Conservation (phyloP, 2,329 filamentous ascomycete genomes). For the Xylaria sp. region DNA sequence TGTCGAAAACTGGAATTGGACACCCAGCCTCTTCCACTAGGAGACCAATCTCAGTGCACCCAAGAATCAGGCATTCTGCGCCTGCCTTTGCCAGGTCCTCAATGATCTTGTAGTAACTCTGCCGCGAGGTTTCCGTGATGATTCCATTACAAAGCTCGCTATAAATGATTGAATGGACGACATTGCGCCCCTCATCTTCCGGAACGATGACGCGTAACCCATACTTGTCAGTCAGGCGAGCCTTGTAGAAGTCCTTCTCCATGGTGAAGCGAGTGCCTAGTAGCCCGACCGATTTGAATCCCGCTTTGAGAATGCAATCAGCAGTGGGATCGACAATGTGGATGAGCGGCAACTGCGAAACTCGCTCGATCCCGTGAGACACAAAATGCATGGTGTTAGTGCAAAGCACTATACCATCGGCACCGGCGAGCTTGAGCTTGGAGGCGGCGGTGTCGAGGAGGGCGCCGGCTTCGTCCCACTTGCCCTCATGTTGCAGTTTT, state of each 20-base stretch:
- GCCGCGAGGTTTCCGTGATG: constrained; percentile 33
- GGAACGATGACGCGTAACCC: constrained; percentile 39
- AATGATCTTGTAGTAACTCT: constrained; percentile 36
- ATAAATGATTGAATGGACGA: constrained; percentile 40
- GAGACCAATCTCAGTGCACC: constrained; percentile 41
- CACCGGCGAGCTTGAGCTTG: constrained; percentile 35
- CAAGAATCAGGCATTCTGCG: constrained; percentile 41
- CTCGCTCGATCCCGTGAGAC: constrained; percentile 30
- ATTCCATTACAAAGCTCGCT: constrained; percentile 36
- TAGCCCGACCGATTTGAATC: constrained; percentile 34
- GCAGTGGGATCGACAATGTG: constrained; percentile 39
- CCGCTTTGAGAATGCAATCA: constrained; percentile 28
- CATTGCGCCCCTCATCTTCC: constrained; percentile 29
- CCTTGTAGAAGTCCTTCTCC: constrained; percentile 41
- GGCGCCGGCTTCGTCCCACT: constrained; percentile 36
- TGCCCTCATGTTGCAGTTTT: constrained; percentile 30
- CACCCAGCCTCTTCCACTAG: constrained; percentile 22
- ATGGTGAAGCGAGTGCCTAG: constrained; percentile 42
- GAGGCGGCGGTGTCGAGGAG: constrained; percentile 31
- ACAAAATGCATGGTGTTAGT: constrained; percentile 40
- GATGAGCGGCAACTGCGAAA: constrained; percentile 29
- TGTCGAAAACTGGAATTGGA: constrained; percentile 33
- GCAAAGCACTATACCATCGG: constrained; percentile 37
- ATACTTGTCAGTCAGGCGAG: constrained; percentile 35
- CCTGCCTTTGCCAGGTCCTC: constrained; percentile 32